These are phyloP conservation scores for Phytophthora europaea DNA, from an alignment of 352 stramenopile species.

Conservation along the genomic window DNA sequence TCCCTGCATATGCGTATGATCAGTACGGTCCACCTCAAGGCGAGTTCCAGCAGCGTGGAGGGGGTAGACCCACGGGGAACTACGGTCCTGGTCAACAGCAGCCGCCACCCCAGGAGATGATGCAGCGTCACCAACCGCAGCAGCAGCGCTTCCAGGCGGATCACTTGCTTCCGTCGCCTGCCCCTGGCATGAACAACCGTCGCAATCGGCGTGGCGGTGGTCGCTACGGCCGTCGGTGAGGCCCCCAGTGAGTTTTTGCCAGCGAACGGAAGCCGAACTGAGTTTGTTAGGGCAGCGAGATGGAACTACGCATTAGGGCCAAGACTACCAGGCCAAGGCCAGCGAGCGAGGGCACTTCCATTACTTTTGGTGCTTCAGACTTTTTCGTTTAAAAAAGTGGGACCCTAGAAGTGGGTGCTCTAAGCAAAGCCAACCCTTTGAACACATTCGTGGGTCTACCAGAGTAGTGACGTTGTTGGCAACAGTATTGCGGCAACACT, in stretches of 20 bases:
- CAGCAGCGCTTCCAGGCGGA: conserved; percentile 33
- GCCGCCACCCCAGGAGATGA: conserved; percentile 32
- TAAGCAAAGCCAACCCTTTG: conserved; percentile 4
- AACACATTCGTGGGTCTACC: conserved; percentile 11
- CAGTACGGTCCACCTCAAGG: conserved; percentile 42
- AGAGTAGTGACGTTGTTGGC: not conserved
- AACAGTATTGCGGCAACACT: too few relatives aligned
- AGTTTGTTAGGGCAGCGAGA: conserved; percentile 2
- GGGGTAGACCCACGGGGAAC: conserved; percentile 29
- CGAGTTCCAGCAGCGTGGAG: conserved; percentile 44
- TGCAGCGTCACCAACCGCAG: conserved; percentile 12
- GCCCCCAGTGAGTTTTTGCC: not conserved
- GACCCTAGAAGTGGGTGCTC: conserved; percentile 12
- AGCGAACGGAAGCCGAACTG: not conserved
- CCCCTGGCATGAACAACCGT: conserved; percentile 31
- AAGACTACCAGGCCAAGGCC: not conserved
- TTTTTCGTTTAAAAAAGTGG: conserved; percentile 13
- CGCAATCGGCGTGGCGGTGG: conserved; percentile 49
- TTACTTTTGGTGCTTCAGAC: conserved; percentile 8
- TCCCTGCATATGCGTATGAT: conserved; percentile 41
- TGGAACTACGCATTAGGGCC: conserved; percentile 3
- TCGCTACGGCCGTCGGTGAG: conserved; percentile 39
- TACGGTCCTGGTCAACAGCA: conserved; percentile 39
- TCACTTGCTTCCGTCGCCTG: conserved; percentile 41
- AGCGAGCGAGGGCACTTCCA: conserved; percentile 10